Base-by-base conservation (phyloP, 139 green algal genomes). In the Nannochloris sp. region DNA sequence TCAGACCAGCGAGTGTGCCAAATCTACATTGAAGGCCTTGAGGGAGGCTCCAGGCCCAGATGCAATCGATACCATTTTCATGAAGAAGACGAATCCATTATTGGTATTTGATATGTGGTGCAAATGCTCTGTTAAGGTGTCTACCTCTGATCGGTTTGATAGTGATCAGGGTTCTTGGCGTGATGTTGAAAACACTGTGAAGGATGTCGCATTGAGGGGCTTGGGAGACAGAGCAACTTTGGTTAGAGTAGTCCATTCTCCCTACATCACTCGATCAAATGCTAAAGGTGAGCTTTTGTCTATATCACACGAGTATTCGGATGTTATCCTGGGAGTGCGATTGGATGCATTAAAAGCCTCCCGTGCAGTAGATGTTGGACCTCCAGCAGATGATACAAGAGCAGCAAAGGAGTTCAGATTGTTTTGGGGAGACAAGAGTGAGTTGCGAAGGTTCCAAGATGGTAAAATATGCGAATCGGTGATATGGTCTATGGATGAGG, bases 391-490 rank as follows among this genome's bases (percentile, higher is more conserved):
- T 61, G 67, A 84, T 16, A 60, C 53, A 3, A 56, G 50, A 3
- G 80, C 78, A 4, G 79, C 85, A 6, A 65, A 57, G 1, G 55
- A 50, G 8, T 94, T 90, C 73, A 77, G 85, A 6, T 65, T 65
- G 4, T 87, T 94, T 56, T 94, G 87, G 87, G 87, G 87, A 33
- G 71, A 81, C 10, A 64, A 66, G 20, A 77, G 82, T 1, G 85
- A 94, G 77, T 76, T 92, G 58, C 70, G 84, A 1, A 69, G 82
- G 40, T 91, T 82, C 30, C 62, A 86, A 62, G 85, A 92, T 49
- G 85, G 85, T 46, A 78, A 73, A 48, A 92, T 94, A 60, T 68
- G 46, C 8, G 85, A 94, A 77, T 73, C 87, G 12, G 80, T 90
- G 26, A 74, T 87, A 4, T 94, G 87, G 87, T 77, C 86, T 56